Conservation (phyloP, 1,139 yeast species). For the Trichomonascaceae sp. region DNA sequence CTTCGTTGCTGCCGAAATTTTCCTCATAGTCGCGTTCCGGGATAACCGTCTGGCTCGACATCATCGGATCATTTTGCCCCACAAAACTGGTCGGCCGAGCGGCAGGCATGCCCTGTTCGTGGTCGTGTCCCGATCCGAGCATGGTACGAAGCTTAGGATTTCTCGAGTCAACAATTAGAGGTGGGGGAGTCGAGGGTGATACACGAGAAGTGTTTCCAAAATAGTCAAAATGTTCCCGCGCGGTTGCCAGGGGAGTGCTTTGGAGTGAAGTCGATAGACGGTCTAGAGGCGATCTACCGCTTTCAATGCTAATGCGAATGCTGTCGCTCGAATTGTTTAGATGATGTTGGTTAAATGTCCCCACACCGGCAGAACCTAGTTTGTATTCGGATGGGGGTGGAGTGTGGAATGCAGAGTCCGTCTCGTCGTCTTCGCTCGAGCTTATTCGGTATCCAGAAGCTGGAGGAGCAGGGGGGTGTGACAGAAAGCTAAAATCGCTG, state of each 20-base stretch:
- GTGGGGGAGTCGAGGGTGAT: not conserved
- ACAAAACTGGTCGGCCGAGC: not conserved
- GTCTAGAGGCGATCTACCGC: not conserved
- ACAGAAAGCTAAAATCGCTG: conserved; percentile 10
- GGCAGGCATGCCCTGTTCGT: not conserved
- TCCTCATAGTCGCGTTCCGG: not conserved
- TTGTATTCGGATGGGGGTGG: no score
- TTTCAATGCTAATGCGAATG: not conserved
- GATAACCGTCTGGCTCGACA: not conserved
- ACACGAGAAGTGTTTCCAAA: not conserved
- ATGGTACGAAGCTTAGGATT: no score
- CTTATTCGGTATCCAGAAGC: not conserved
- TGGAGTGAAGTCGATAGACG: not conserved
- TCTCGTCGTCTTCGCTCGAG: not conserved
- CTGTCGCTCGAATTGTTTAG: not conserved
- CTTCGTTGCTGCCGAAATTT: not conserved
- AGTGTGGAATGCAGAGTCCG: not conserved
- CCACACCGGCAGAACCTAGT: no score
- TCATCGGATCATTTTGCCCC: not conserved
- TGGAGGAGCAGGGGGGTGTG: not conserved
- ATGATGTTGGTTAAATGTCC: not conserved
- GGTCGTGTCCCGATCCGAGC: no score
- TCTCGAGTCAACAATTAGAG: not conserved
- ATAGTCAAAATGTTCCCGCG: not conserved
- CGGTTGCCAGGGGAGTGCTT: not conserved